These are phyloP conservation scores for Rhodotorula taiwanensis DNA, from an alignment of 768 basidiomycete species.

Conservation along the genomic window DNA sequence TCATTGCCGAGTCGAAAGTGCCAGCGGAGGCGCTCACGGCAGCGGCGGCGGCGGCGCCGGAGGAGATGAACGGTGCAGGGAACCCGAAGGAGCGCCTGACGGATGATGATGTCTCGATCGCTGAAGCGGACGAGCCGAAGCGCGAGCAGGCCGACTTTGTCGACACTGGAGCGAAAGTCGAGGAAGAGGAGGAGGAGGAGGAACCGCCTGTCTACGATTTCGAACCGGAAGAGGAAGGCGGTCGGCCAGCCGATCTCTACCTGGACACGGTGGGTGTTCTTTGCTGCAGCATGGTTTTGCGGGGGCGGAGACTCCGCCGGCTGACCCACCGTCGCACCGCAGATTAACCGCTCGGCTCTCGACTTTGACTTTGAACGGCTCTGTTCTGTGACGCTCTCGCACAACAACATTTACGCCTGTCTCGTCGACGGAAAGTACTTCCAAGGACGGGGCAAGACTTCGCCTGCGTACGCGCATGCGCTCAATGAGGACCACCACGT, in stretches of 20 bases:
- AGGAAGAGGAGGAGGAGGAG: constrained; percentile 15
- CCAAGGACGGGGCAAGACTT: constrained; percentile 86
- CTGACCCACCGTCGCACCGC: not conserved
- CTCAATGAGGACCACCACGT: constrained; percentile 98
- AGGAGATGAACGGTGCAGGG: too few relatives aligned
- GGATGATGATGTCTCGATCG: too few relatives aligned
- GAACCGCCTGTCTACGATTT: not conserved
- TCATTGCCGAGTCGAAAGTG: not conserved
- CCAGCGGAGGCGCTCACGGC: not conserved
- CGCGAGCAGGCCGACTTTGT: not conserved
- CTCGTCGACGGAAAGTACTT: constrained; percentile 98
- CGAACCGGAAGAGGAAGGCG: constrained; percentile 22
- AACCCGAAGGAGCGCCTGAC: too few relatives aligned
- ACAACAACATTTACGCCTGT: constrained; percentile 96
- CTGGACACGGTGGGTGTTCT: constrained; percentile 40
- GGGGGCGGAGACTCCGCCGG: too few relatives aligned
- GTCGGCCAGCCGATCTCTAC: constrained; percentile 37
- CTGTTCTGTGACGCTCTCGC: constrained; percentile 90
- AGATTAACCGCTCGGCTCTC: constrained; percentile 84
- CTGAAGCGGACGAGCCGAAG: not conserved
- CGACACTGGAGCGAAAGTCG: too few relatives aligned
- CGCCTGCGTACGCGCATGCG: constrained; percentile 92
- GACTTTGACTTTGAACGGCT: constrained; percentile 99
- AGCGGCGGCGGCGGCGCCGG: not conserved
- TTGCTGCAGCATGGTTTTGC: too few relatives aligned